These are phyloP conservation scores for Geotrichum bryndzae DNA, from an alignment of 1,139 yeast species.

Conservation along the genomic window DNA sequence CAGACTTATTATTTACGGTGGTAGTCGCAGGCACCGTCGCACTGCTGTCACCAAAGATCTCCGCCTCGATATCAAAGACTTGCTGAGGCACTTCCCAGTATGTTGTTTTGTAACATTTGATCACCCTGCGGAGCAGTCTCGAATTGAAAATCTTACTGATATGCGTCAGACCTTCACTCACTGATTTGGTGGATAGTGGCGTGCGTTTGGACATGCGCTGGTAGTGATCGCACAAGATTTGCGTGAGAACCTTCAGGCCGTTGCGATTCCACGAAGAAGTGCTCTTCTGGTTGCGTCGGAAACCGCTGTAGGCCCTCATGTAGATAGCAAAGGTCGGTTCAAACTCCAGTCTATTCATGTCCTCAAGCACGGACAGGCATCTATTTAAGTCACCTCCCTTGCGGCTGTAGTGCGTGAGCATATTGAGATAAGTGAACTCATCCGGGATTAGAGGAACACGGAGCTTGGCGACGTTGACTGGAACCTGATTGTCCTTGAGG, in stretches of 20 bases:
- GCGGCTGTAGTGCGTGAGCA: constrained; percentile 12
- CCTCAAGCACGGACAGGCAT: not conserved
- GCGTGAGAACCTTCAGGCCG: constrained; percentile 8
- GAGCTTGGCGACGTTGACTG: not conserved
- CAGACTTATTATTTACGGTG: constrained; percentile 1
- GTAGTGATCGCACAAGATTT: constrained; percentile 5
- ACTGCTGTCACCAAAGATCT: not conserved
- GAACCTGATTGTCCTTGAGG: not conserved
- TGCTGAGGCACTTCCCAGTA: constrained; percentile 8
- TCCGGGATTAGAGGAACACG: constrained; percentile 13
- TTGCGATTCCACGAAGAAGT: constrained; percentile 8
- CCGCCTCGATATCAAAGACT: not conserved
- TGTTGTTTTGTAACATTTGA: constrained; percentile 7
- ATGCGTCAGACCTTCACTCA: not conserved
- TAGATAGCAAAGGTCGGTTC: constrained; percentile 1
- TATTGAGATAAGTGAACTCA: constrained; percentile 11
- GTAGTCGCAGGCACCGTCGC: not conserved
- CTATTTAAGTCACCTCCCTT: constrained; percentile 4
- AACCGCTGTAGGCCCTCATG: constrained; percentile 9
- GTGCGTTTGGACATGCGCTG: not conserved
- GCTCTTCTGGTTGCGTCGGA: not conserved
- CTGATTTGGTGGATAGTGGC: not conserved
- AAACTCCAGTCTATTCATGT: constrained; percentile 6
- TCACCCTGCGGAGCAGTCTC: constrained; percentile 1
- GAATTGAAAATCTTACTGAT: not conserved